Base-by-base conservation (phyloP, 768 basidiomycete species). In the Mycena rosella region DNA sequence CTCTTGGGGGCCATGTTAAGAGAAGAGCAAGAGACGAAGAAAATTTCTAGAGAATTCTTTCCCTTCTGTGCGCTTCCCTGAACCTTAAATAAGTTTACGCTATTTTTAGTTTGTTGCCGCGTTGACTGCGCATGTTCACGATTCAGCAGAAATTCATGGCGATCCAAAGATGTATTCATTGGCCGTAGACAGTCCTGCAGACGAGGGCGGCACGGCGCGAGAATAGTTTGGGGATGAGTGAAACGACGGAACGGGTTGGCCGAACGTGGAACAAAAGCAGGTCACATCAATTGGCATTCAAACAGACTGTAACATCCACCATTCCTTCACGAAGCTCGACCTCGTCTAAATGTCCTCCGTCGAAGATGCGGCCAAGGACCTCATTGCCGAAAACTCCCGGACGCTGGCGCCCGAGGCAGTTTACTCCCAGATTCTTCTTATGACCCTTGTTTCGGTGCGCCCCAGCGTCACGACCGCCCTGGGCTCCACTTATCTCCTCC, bases 401-500 rank as follows among this genome's bases (percentile, higher is more conserved):
- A 13, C n/a, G 45, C 45, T 47, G 45, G 45, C 45, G 22, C 45
- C 45, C 22, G 2, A 24, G 14, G 45, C 45, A 60, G 93, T 95
- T 30, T 91, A 86, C 68, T 88, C 88, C n/a, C 93, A 95, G 78
- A 88, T 92, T 48, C 84, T 83, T 45, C 83, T 94, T 47, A 94
- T 94, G 93, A 83, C 83, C 70, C 78, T 87, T 62, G 68, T 94
- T 63, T 94, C 93, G 57, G 93, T 94, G 78, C 67, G 91, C 83
- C 20, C 36, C 42, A 17, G 30, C 26, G 40, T 52, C 32, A 42
- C 34, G 36, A 13, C 14, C 47, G 20, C 45, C 36, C 27, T 42
- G 40, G 24, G 53, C 56, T 40, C 49, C 65, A 42, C 73, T 65
- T 63, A 60, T 49, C 67, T 45, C 55, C 55, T 27, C 10, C 65